Conservation (phyloP, 208 protist species). For the Leishmania major region DNA sequence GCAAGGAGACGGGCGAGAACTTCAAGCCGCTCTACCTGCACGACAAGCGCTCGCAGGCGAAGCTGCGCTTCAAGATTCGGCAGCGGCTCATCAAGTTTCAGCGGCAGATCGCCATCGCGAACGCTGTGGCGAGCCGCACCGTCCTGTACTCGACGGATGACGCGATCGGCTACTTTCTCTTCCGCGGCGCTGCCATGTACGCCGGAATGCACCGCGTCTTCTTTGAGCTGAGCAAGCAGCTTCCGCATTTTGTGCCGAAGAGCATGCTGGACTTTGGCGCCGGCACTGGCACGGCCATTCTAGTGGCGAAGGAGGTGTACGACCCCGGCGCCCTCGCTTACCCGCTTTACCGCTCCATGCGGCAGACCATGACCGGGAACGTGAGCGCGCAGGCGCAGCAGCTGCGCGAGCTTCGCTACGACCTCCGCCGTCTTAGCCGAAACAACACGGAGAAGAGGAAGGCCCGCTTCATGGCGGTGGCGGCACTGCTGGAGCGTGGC, state of each 20-base stretch:
- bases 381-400: constrained; percentile 53
- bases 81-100: constrained; percentile 89
- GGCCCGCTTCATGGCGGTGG: constrained; percentile 89
- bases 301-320: constrained; percentile 90
- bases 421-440: constrained; percentile 70
- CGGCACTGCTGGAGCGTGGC: constrained; percentile 76
- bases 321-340: constrained; percentile 83
- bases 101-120: constrained; percentile 79
- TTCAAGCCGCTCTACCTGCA: constrained; percentile 65
- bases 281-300: constrained; percentile 83
- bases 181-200: constrained; percentile 88
- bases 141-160: constrained; percentile 86
- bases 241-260: constrained; percentile 88
- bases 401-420: constrained; percentile 71
- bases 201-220: constrained; percentile 87
- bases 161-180: constrained; percentile 89
- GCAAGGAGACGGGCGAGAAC: constrained; percentile 76
- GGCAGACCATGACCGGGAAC: constrained; percentile 85
- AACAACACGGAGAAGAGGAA: constrained; percentile 87
- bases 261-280: constrained; percentile 89
- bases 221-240: constrained; percentile 86
- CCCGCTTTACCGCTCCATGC: constrained; percentile 83
- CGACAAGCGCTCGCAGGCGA: constrained; percentile 84
- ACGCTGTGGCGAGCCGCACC: constrained; percentile 77
- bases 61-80: constrained; percentile 82